Conservation (phyloP, 345 rosid genomes). For the Eutrema yunnanense region DNA sequence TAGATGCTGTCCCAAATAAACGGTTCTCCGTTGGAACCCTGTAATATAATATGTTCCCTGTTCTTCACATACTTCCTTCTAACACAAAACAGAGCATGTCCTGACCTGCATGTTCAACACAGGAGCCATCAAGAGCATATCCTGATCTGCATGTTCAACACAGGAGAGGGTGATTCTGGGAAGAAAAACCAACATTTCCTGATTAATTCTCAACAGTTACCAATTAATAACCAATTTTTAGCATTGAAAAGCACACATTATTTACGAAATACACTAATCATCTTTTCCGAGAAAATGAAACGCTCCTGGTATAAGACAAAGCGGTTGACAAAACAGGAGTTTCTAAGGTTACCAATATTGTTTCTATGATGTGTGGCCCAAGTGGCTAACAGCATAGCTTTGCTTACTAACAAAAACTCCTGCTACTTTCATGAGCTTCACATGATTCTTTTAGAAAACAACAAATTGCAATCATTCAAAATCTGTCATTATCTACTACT, state of each 20-base stretch:
- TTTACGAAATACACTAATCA: constrained; percentile 3
- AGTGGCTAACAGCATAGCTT: constrained; percentile 28
- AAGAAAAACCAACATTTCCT: neutral
- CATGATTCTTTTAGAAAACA: constrained; percentile 27
- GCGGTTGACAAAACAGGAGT: constrained; percentile 32
- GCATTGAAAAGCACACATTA: constrained; percentile 1
- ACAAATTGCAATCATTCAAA: constrained; percentile 25
- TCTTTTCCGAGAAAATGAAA: neutral
- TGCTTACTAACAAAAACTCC: constrained; percentile 15
- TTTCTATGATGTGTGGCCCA: constrained; percentile 28
- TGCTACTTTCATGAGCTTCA: constrained; percentile 25
- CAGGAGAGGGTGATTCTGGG: neutral
- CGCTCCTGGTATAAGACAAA: constrained; percentile 22
- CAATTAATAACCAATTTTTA: neutral
- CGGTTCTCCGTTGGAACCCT: constrained; percentile 24
- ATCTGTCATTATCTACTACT: constrained; percentile 19
- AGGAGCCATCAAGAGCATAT: constrained; percentile 13
- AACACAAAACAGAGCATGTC: constrained; percentile 10
- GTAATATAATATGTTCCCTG: constrained; percentile 12
- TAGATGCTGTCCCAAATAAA: constrained; percentile 15
- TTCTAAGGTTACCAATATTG: constrained; percentile 28
- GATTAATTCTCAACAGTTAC: neutral
- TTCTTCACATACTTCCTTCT: constrained; percentile 17
- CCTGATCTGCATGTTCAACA: constrained; percentile 17
- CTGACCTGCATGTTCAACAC: constrained; percentile 16